Percentiles rank a stretch among this genome's conserved stretches.
Evolutionary conservation across 106 monocot genomes (phyloP).

Genomic region (Phalaenopsis equestris): DNA sequence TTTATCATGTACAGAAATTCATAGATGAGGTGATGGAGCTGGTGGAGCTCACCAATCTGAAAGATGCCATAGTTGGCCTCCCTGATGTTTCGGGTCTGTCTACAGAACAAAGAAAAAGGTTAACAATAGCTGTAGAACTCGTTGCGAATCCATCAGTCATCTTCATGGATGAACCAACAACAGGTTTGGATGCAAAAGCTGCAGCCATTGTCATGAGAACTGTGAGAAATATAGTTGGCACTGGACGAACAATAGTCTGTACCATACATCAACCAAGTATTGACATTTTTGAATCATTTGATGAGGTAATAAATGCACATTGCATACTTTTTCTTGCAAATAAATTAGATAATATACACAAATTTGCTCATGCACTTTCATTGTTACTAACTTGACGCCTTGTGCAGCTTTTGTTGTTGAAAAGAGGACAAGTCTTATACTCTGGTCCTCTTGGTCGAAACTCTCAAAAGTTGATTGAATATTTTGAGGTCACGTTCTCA

Average conservation of each 20-base stretch:
- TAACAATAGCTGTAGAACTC: constrained; percentile 34
- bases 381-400: neutral
- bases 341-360: neutral
- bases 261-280: constrained; percentile 12
- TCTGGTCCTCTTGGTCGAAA: constrained; percentile 36
- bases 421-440: constrained; percentile 58
- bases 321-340: too few species aligned
- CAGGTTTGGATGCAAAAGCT: constrained; percentile 58
- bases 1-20: constrained; percentile 10
- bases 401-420: constrained; percentile 35
- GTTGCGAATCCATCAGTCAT: constrained; percentile 74
- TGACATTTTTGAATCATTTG: constrained; percentile 13
- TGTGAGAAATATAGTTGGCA: constrained; percentile 5
- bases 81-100: neutral
- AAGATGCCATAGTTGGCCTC: neutral
- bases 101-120: constrained; percentile 28
- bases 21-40: constrained; percentile 1
- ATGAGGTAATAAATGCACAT: neutral
- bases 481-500: constrained; percentile 37
- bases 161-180: constrained; percentile 82
- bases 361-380: too few species aligned
- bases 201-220: constrained; percentile 12
- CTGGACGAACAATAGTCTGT: constrained; percentile 6
- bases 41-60: neutral
- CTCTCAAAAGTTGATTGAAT: constrained; percentile 44